Evolutionary conservation across 2,329 filamentous ascomycete species (phyloP), one percentile per base, ranked within the genome.

Genomic region (Fusarium oligoseptatum): DNA sequence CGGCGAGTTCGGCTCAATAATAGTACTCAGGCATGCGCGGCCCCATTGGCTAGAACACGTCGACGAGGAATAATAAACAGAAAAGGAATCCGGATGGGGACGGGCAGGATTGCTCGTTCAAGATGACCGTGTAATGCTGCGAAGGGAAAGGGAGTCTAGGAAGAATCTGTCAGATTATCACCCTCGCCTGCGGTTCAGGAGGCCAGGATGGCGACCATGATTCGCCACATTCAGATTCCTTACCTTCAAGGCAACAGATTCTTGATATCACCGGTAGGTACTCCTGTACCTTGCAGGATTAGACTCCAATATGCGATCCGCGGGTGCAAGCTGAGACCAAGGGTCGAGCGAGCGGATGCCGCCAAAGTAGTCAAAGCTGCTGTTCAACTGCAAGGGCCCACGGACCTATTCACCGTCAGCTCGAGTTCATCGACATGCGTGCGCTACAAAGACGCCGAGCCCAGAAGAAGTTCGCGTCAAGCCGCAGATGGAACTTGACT

Each of bases 371-470:
- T 55, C 60, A 62, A 55, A 43, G 64, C 69, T 58, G 55, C 32
- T 32, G 43, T 63, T 71, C 48, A 65, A 66, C 67, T 77, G 74
- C 75, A 77, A 67, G 69, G 68, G 68, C 55, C 70, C 70, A 60
- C 60, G 68, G 72, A 64, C 43, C 71, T 79, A 68, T 73, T 74
- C 57, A 64, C 68, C 67, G 74, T 79, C 76, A 79, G 77, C 62
- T 66, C 60, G 50, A 58, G 60, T 60, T 70, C 57, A 36, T 58
- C 57, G 66, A 37, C 22, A 48, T 60, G 64, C 39, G 48, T 60
- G 64, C 39, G 48, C 45, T 62, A 66, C 62, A 67, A 68, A 56
- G 63, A 73, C 60, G 60, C 58, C 67, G 70, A 32, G 60, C 48
- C 67, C 55, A 37, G 50, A 37, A 48, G 63, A 64, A 67, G 55